Conservation (phyloP, 768 basidiomycete genomes). For the Panaeolus papilionaceus region DNA sequence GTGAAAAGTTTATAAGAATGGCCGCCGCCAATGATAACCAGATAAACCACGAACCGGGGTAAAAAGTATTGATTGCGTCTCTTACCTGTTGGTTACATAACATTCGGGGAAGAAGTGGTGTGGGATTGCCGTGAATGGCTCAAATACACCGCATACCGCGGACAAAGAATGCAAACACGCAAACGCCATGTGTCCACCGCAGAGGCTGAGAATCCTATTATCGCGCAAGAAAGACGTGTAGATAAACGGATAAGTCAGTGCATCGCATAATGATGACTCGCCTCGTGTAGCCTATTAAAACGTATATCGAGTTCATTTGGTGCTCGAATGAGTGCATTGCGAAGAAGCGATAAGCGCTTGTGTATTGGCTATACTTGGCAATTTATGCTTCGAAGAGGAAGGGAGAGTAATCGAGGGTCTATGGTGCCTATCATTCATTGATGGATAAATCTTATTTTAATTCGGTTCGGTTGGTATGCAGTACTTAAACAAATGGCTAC, state of each 20-base stretch:
- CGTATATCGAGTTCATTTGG: not conserved
- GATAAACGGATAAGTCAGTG: not conserved
- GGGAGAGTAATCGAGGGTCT: not conserved
- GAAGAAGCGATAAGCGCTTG: constrained; percentile 6
- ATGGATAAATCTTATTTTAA: constrained; percentile 5
- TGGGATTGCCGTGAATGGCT: constrained; percentile 1
- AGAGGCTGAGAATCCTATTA: not conserved
- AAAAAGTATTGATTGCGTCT: not conserved
- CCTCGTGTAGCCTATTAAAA: not conserved
- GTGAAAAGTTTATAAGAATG: not conserved
- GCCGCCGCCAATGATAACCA: not conserved
- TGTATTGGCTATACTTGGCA: not conserved
- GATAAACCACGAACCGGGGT: not conserved
- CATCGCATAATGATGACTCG: not conserved
- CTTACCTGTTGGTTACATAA: not conserved
- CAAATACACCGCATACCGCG: not conserved
- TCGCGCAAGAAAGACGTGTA: not conserved
- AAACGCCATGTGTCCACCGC: not conserved
- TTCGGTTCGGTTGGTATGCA: not conserved
- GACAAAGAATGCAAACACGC: not conserved
- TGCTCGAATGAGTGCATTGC: not conserved
- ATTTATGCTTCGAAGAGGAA: not conserved
- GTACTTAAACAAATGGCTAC: too few relatives aligned
- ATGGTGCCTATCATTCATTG: not conserved
- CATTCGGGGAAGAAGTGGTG: constrained; percentile 5